Conservation (phyloP, 495 filamentous ascomycete genomes). For the Pyrenula aspistea region DNA sequence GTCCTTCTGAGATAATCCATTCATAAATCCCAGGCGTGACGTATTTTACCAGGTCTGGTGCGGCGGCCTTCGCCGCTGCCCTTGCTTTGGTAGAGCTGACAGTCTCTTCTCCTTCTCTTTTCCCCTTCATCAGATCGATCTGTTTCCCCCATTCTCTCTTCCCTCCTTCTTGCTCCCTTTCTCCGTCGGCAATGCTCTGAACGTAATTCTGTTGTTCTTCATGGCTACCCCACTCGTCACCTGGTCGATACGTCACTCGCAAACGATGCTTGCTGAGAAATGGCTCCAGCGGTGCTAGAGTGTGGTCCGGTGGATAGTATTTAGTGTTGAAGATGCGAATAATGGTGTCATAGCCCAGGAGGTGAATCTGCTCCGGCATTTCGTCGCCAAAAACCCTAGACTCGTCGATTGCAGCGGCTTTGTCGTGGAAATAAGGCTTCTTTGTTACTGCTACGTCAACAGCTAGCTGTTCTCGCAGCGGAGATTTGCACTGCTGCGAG, state of each 20-base stretch:
- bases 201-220: slow-evolving; percentile 51
- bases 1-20: slow-evolving; percentile 36
- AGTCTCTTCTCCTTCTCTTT: slow-evolving; percentile 35
- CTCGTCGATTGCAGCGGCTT: slow-evolving; percentile 53
- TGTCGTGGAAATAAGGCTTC: slow-evolving; percentile 75
- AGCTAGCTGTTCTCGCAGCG: too few relatives aligned
- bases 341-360: slow-evolving; percentile 81
- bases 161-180: slow-evolving; percentile 43
- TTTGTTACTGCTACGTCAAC: slow-evolving; percentile 78
- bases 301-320: slow-evolving; percentile 59
- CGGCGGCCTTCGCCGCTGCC: slow-evolving; percentile 43
- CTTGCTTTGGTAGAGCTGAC: slow-evolving; percentile 77
- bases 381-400: slow-evolving; percentile 33
- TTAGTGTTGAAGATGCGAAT: slow-evolving; percentile 71
- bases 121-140: slow-evolving; percentile 58
- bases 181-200: slow-evolving; percentile 33
- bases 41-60: slow-evolving; percentile 42
- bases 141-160: slow-evolving; percentile 53
- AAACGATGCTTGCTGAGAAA: slow-evolving; percentile 63
- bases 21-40: slow-evolving; percentile 49
- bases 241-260: slow-evolving; percentile 58
- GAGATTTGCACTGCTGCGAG: slow-evolving; percentile 7
- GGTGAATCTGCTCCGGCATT: slow-evolving; percentile 54
- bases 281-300: slow-evolving; percentile 42
- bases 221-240: slow-evolving; percentile 49